Conservation (phyloP, 2,329 filamentous ascomycete genomes). For the Xenosphaeropsis pyriputrescens region DNA sequence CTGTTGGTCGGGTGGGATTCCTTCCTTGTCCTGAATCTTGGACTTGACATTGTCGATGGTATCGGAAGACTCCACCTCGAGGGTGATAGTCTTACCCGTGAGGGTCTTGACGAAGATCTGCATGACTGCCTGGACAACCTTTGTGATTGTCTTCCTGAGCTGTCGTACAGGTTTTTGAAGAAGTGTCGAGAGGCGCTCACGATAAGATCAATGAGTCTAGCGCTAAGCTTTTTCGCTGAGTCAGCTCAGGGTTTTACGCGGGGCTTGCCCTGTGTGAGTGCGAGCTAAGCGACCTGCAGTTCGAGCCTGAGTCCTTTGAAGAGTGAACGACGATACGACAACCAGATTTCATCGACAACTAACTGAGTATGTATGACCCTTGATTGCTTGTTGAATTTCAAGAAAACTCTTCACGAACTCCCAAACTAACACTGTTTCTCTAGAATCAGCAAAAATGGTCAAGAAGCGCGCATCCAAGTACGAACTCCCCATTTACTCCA, state of each 20-base stretch:
- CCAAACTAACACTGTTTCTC: constrained; percentile 7
- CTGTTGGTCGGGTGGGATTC: constrained; percentile 98
- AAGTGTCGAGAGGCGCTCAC: too few species aligned
- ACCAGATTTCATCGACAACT: too few species aligned
- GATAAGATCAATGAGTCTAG: too few species aligned
- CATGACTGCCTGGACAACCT: constrained; percentile 39
- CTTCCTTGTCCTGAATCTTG: constrained; percentile 98
- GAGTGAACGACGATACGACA: too few species aligned
- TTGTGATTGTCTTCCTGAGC: constrained; percentile 17
- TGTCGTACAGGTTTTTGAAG: constrained; percentile 2
- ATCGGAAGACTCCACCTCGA: constrained; percentile 99
- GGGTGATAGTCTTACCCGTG: constrained; percentile 99
- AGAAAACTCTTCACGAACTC: constrained; percentile 17
- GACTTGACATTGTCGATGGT: constrained; percentile 99
- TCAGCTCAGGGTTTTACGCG: too few species aligned
- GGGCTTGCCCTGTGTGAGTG: too few species aligned
- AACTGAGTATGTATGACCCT: constrained; percentile 18
- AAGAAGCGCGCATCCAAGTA: constrained; percentile 61
- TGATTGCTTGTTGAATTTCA: constrained; percentile 33
- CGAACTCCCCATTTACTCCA: constrained; percentile 15
- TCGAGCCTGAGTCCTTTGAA: too few species aligned
- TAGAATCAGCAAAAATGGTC: constrained; percentile 49
- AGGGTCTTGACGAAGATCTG: constrained; percentile 74
- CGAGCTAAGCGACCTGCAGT: too few species aligned
- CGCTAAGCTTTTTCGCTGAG: too few species aligned